Conservation (phyloP, 352 stramenopile genomes). For the Pythium chondricola region DNA sequence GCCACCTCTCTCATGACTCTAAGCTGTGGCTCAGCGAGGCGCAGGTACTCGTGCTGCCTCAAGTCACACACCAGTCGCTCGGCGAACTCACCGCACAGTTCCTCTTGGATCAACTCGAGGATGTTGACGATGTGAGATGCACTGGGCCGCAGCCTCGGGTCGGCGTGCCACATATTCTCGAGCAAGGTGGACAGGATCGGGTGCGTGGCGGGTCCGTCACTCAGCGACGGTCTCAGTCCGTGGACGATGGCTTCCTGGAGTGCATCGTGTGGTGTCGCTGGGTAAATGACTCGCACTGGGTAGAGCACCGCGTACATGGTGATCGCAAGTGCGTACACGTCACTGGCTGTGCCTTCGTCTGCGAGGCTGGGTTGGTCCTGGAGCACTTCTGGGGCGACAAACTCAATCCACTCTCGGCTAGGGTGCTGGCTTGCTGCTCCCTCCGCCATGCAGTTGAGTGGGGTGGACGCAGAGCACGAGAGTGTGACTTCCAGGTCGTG, state of each 20-base stretch:
- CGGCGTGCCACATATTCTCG: slow-evolving; percentile 19
- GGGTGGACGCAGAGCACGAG: too few species aligned
- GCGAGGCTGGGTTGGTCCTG: slow-evolving; percentile 45
- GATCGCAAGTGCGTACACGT: slow-evolving; percentile 73
- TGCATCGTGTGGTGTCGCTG: slow-evolving; percentile 33
- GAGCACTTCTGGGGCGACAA: slow-evolving; percentile 80
- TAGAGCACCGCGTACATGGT: slow-evolving; percentile 73
- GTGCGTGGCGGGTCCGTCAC: slow-evolving; percentile 37
- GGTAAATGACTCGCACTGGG: too few species aligned
- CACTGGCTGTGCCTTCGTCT: slow-evolving; percentile 54
- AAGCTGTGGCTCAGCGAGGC: too few species aligned
- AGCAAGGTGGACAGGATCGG: slow-evolving; percentile 13
- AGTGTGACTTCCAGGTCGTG: too few species aligned
- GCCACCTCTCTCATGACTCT: slow-evolving; percentile 10
- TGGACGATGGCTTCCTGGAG: slow-evolving; percentile 39
- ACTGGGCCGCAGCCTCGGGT: slow-evolving; percentile 15
- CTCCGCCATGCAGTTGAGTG: too few species aligned
- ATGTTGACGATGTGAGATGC: slow-evolving; percentile 17
- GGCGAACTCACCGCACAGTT: slow-evolving; percentile 13
- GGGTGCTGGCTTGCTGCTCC: too few species aligned
- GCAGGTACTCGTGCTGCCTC: too few species aligned
- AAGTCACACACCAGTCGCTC: too few species aligned
- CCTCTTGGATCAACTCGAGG: slow-evolving; percentile 22
- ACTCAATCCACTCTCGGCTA: slow-evolving; percentile 53
- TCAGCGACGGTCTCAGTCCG: slow-evolving; percentile 33